A percentile compares a stretch with the other conserved stretches of the same genome.
Conservation (phyloP, 2,329 filamentous ascomycete species). For the Monosporascus sp. region DNA sequence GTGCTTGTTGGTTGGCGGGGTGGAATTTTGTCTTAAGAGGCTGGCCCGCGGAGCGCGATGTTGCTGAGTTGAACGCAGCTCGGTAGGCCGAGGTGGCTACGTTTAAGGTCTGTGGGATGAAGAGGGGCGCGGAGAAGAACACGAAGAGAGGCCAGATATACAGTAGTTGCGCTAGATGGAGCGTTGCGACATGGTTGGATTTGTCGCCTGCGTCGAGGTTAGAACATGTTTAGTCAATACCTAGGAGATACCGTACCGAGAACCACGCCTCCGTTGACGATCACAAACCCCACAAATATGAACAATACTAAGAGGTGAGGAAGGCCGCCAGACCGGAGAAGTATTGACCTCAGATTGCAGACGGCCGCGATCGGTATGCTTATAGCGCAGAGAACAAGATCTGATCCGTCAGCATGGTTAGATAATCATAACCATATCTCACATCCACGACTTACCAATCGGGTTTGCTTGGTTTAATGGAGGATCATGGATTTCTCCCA, state of each 20-base stretch:
- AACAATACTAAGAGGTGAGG: constrained; percentile 59
- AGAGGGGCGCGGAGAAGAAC: constrained; percentile 83
- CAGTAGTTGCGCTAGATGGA: constrained; percentile 88
- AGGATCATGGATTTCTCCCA: constrained; percentile 53
- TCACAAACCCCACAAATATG: constrained; percentile 69
- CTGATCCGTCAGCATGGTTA: constrained; percentile 25
- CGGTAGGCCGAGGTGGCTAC: constrained; percentile 17
- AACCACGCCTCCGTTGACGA: constrained; percentile 88
- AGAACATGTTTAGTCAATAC: constrained; percentile 11
- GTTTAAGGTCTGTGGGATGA: constrained; percentile 50
- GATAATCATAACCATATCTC: not conserved
- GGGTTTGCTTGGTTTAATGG: constrained; percentile 41
- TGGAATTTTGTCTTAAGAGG: not conserved
- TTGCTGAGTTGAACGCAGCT: not conserved
- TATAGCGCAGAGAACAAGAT: constrained; percentile 51
- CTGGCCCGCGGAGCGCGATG: too few species aligned
- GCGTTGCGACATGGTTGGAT: constrained; percentile 82
- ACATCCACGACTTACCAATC: constrained; percentile 38
- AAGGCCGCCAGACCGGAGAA: constrained; percentile 42
- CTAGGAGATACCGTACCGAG: constrained; percentile 53
- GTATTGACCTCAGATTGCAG: constrained; percentile 41
- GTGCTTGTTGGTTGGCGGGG: too few species aligned
- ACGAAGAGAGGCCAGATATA: constrained; percentile 89
- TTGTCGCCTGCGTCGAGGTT: constrained; percentile 66
- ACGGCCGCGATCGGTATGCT: constrained; percentile 59